These are phyloP conservation scores for Aaosphaeria arxii DNA, from an alignment of 2,329 filamentous ascomycete genomes.

Conservation along the genomic window DNA sequence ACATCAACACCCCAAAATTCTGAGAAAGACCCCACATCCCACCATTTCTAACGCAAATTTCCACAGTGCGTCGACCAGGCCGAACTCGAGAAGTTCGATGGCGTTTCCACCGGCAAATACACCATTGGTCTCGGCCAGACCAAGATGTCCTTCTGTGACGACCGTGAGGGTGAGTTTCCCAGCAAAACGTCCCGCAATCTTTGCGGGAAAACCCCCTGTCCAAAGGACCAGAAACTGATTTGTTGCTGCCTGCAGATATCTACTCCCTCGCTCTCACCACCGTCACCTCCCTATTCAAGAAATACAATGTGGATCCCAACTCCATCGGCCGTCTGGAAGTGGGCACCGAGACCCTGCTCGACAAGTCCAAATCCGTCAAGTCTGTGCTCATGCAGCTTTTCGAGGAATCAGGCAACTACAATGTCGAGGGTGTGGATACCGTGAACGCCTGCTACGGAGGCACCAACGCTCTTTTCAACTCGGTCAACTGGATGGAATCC, in stretches of 20 bases:
- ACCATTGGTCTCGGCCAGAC: constrained; percentile 55
- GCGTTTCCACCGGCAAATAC: constrained; percentile 51
- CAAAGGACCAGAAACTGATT: constrained; percentile 12
- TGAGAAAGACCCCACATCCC: too few relatives aligned
- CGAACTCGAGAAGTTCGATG: constrained; percentile 55
- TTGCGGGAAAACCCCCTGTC: not conserved
- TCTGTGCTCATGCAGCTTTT: constrained; percentile 55
- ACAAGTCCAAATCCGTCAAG: constrained; percentile 57
- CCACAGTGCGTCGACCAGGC: constrained; percentile 51
- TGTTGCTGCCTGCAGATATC: constrained; percentile 41
- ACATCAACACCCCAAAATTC: too few relatives aligned
- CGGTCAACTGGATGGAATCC: constrained; percentile 54
- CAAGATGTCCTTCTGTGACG: constrained; percentile 56
- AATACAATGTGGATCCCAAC: constrained; percentile 52
- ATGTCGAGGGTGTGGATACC: constrained; percentile 53
- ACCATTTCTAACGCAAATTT: not conserved
- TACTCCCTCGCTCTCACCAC: constrained; percentile 53
- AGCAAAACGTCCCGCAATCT: not conserved
- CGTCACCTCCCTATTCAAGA: constrained; percentile 51
- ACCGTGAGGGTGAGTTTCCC: constrained; percentile 45
- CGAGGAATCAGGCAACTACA: constrained; percentile 50
- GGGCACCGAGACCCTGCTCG: constrained; percentile 53
- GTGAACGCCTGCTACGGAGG: constrained; percentile 55
- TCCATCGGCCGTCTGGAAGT: constrained; percentile 52
- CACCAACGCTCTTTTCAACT: constrained; percentile 55